A percentile compares a stretch with the other conserved stretches of the same genome.
phyloP scores from a whole-genome alignment of 2,329 filamentous ascomycete species.

The Chaetomium globosum region DNA sequence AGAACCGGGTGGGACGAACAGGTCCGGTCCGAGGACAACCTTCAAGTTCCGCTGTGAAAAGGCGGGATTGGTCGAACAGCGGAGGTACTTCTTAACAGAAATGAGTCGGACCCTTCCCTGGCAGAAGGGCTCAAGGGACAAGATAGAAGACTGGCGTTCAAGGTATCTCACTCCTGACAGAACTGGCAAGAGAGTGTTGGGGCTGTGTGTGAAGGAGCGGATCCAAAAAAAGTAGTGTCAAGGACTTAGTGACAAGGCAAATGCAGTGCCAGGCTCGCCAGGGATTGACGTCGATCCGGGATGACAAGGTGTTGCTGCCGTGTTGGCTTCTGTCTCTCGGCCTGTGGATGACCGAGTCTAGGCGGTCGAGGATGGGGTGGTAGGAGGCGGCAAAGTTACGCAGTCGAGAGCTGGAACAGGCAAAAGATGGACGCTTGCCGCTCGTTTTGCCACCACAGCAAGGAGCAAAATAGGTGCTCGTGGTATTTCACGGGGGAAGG shows the following conservation, averaged over 20 bases:
- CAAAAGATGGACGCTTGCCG: conserved; percentile 16
- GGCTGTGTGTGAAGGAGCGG: neutral
- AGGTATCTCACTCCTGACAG: neutral
- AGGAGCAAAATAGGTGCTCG: neutral
- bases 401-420: conserved; percentile 11
- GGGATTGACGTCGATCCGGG: neutral
- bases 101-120: neutral
- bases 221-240: neutral
- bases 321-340: neutral
- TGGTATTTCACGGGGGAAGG: neutral
- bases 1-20: conserved; percentile 12
- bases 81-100: neutral
- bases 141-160: neutral
- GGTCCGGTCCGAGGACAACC: conserved; percentile 6
- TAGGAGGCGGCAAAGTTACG: conserved; percentile 11
- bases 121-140: neutral
- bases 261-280: neutral
- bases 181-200: neutral
- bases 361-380: conserved; percentile 10
- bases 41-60: conserved; percentile 1
- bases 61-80: conserved; percentile 18
- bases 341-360: neutral
- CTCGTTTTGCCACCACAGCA: conserved; percentile 20
- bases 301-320: neutral
- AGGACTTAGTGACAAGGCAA: neutral